These are phyloP conservation scores for Gracilaria gracilis DNA, from an alignment of 23 red algal genomes.

Conservation along the genomic window DNA sequence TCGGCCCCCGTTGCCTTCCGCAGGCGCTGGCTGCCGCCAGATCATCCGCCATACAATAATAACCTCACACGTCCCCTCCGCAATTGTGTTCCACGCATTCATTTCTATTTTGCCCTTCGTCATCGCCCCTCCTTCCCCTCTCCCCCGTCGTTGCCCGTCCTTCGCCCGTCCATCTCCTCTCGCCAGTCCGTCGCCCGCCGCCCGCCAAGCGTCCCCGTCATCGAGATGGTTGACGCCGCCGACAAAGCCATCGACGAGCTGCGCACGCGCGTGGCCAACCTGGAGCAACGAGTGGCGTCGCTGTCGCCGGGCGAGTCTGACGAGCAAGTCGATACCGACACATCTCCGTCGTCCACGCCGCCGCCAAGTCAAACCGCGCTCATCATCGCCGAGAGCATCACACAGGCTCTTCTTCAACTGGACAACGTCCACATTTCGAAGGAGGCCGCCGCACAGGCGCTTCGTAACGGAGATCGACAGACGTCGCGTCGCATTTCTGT, in stretches of 20 bases:
- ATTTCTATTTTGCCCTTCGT: too few species aligned
- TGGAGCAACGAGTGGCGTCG: not conserved
- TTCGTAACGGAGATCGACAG: slow-evolving; percentile 59
- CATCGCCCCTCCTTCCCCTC: too few species aligned
- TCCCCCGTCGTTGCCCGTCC: too few species aligned
- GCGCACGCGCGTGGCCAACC: not conserved
- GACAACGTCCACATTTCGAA: slow-evolving; percentile 65
- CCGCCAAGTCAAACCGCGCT: not conserved
- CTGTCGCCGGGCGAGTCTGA: slow-evolving; percentile 2
- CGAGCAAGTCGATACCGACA: not conserved
- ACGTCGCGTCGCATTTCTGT: slow-evolving; percentile 33
- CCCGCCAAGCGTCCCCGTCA: not conserved
- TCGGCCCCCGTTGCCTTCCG: too few species aligned
- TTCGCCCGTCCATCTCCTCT: too few species aligned
- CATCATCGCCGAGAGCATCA: slow-evolving; percentile 21
- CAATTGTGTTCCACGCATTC: too few species aligned
- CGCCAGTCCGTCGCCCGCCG: not conserved
- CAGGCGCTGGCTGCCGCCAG: too few species aligned
- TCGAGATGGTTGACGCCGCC: not conserved
- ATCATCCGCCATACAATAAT: too few species aligned
- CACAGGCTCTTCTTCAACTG: slow-evolving; percentile 45
- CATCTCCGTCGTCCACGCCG: not conserved
- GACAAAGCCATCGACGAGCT: not conserved
- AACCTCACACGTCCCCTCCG: too few species aligned
- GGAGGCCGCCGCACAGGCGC: slow-evolving; percentile 44